Conservation (phyloP, 225 moss, liverwort and hornwort genomes). For the Pseudisothecium myosuroides region DNA sequence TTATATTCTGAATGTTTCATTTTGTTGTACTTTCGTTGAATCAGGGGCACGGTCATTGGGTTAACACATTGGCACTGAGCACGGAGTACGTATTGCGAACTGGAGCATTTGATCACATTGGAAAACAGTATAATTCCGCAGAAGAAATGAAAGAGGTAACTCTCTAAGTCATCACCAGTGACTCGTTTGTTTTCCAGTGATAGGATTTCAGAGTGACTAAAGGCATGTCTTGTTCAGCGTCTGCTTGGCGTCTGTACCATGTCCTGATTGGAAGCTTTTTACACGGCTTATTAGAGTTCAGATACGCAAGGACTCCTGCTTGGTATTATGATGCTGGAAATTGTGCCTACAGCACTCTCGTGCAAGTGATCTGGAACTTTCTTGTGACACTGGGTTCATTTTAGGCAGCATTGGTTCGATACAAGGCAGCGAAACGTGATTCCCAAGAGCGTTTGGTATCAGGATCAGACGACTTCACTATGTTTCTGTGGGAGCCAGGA, state of each 20-base stretch:
- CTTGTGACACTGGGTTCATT: conserved; percentile 3
- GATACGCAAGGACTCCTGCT: not conserved
- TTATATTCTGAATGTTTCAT: not conserved
- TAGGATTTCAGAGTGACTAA: not conserved
- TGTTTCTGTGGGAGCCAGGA: conserved; percentile 97
- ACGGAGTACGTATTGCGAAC: conserved; percentile 82
- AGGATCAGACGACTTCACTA: conserved; percentile 97
- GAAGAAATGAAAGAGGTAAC: conserved; percentile 77
- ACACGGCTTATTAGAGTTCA: not conserved
- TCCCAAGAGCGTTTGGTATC: conserved; percentile 85
- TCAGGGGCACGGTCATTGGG: conserved; percentile 98
- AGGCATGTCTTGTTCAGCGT: not conserved
- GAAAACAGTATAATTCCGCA: conserved; percentile 36
- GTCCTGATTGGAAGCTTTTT: not conserved
- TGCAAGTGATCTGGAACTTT: not conserved
- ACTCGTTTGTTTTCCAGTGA: not conserved
- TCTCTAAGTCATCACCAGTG: not conserved
- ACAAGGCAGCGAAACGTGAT: conserved; percentile 60
- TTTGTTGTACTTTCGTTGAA: not conserved
- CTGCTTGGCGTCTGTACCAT: not conserved
- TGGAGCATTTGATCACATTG: conserved; percentile 86
- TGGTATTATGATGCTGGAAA: not conserved
- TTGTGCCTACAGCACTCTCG: not conserved
- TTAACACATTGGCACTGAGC: conserved; percentile 90
- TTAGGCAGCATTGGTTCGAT: conserved; percentile 68